A percentile compares a stretch with the other conserved stretches of the same genome.
Evolutionary conservation across 495 filamentous ascomycete genomes (phyloP).

Genomic region (Xylaria venustula): DNA sequence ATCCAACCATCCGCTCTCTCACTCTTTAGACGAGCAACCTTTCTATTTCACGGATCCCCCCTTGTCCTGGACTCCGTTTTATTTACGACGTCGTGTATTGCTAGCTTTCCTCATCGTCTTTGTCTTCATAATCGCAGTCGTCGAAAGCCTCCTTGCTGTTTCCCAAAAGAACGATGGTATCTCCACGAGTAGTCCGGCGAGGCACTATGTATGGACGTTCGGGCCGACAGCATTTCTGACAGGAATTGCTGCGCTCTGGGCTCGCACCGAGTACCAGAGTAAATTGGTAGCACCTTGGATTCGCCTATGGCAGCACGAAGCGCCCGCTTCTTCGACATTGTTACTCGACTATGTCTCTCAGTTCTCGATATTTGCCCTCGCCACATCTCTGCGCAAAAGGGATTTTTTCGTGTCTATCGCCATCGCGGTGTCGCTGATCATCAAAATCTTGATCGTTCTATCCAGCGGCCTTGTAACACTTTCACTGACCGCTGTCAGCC

Average conservation of each 20-base stretch:
- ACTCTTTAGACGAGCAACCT: no score
- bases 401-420: slow-evolving; percentile 4
- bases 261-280: slow-evolving; percentile 30
- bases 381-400: slow-evolving; percentile 13
- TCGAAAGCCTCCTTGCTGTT: neutral
- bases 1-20: no score
- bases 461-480: slow-evolving; percentile 23
- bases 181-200: neutral
- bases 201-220: slow-evolving; percentile 31
- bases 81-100: neutral
- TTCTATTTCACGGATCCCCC: no score
- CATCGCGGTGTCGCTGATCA: neutral
- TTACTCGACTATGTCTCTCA: slow-evolving; percentile 23
- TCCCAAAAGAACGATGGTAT: neutral
- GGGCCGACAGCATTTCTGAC: slow-evolving; percentile 27
- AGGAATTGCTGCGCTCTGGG: slow-evolving; percentile 23
- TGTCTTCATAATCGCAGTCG: neutral
- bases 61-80: neutral
- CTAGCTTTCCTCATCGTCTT: neutral
- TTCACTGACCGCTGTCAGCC: slow-evolving; percentile 1
- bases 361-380: slow-evolving; percentile 4
- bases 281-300: slow-evolving; percentile 32
- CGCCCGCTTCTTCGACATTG: slow-evolving; percentile 14
- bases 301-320: slow-evolving; percentile 9
- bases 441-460: slow-evolving; percentile 20